Evolutionary conservation across 495 filamentous ascomycete species (phyloP).

Genomic region (Trichoderma orchidacearum): DNA sequence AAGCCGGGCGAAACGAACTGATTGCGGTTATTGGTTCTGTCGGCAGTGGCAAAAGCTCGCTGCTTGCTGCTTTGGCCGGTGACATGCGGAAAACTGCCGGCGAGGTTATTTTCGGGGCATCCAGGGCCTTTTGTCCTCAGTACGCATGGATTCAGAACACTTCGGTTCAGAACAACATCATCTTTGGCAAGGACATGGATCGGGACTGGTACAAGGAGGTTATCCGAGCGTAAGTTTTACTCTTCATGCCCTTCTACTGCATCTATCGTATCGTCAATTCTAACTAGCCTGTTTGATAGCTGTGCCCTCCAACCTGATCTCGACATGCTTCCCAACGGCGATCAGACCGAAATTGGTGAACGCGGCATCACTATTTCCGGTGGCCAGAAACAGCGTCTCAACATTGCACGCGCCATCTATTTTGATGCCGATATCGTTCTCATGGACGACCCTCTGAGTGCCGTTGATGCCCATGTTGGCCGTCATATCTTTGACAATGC

Average conservation of each 20-base stretch:
- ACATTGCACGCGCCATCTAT: slow-evolving; percentile 76
- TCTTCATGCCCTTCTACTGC: background rate
- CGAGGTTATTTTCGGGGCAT: slow-evolving; percentile 57
- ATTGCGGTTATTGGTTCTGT: slow-evolving; percentile 85
- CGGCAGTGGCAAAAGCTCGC: slow-evolving; percentile 82
- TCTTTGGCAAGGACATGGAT: slow-evolving; percentile 74
- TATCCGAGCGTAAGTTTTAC: slow-evolving; percentile 29
- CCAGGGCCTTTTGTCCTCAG: slow-evolving; percentile 82
- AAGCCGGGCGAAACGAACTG: slow-evolving; percentile 68
- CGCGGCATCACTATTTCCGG: slow-evolving; percentile 71
- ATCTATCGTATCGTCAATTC: slow-evolving; percentile 8
- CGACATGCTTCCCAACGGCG: slow-evolving; percentile 61
- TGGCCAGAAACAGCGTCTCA: slow-evolving; percentile 73
- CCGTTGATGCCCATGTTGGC: slow-evolving; percentile 79
- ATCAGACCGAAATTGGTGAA: slow-evolving; percentile 66
- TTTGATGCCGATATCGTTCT: slow-evolving; percentile 69
- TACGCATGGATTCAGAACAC: slow-evolving; percentile 97
- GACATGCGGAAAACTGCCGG: slow-evolving; percentile 83
- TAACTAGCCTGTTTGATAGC: slow-evolving; percentile 31
- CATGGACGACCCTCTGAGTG: slow-evolving; percentile 75
- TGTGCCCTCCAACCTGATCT: slow-evolving; percentile 62
- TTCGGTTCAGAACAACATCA: slow-evolving; percentile 72
- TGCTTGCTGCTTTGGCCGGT: slow-evolving; percentile 80
- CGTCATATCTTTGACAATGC: slow-evolving; percentile 93
- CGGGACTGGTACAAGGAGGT: slow-evolving; percentile 49